A percentile compares a stretch with the other conserved stretches of the same genome.
These are phyloP conservation scores for Austroboletus olivaceoglutinosus DNA, from an alignment of 1,284 basidiomycete genomes.

Conservation along the genomic window DNA sequence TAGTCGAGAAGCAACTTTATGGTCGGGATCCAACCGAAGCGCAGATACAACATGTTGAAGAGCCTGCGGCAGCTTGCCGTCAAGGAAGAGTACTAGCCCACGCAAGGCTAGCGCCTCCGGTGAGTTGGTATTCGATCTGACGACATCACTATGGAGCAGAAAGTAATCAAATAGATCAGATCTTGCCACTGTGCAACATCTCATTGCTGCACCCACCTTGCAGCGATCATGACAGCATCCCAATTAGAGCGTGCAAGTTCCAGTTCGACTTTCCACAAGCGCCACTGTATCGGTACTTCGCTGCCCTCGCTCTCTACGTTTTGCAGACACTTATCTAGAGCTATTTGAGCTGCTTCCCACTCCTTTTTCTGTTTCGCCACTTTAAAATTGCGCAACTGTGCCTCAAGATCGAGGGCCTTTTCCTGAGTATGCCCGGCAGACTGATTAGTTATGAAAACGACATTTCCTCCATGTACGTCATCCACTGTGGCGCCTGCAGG, in stretches of 20 bases:
- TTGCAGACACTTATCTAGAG: constrained; percentile 70
- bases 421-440: too few relatives aligned
- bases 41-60: constrained; percentile 73
- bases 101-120: constrained; percentile 81
- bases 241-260: constrained; percentile 68
- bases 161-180: constrained; percentile 3
- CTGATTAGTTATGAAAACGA: too few relatives aligned
- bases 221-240: constrained; percentile 69
- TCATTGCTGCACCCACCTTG: constrained; percentile 54
- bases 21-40: constrained; percentile 77
- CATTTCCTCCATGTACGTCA: too few relatives aligned
- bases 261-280: constrained; percentile 74
- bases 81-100: constrained; percentile 77
- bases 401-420: constrained; percentile 59
- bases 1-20: constrained; percentile 65
- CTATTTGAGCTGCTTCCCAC: constrained; percentile 67
- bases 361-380: constrained; percentile 57
- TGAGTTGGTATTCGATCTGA: constrained; percentile 69
- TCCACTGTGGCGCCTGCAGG: too few relatives aligned
- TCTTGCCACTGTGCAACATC: not conserved
- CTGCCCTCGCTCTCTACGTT: constrained; percentile 71
- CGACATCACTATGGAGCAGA: constrained; percentile 57
- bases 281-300: constrained; percentile 74
- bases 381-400: constrained; percentile 64
- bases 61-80: constrained; percentile 69